Evolutionary conservation across 148 eudicot genomes (phyloP), one percentile per base, ranked within the genome.

Genomic region (Camellia sinensis): DNA sequence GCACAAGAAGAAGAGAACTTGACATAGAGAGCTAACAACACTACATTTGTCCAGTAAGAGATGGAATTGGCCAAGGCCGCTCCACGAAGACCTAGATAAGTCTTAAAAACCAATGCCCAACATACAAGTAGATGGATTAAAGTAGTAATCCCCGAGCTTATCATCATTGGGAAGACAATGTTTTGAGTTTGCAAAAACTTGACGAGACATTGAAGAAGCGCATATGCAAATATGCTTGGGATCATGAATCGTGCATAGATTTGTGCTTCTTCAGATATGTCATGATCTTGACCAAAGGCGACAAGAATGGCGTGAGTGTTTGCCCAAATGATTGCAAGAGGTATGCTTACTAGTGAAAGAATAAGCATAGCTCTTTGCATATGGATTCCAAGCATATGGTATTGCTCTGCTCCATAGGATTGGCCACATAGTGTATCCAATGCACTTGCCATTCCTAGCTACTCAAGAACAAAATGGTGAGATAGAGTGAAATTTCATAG

Each of bases 361-460:
- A 89, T 73, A 4, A 89, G 2, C 87, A 88, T 87, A 41, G 92
- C 94, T 83, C 90, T 81, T 69, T 91, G 92, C 81, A 83, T 85
- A 67, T 91, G 89, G 50, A 91, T 85, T 43, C 94, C 94, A 2
- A 91, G 83, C 91, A 89, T 85, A 73, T 82, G 89, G 73, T 85
- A 89, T 63, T 91, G 91, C 77, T 86, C 78, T 63, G 94, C 94
- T 80, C 94, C 94, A 65, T 80, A 88, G 10, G 94, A 89, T 64
- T 91, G 94, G 10, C 92, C 92, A 46, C 94, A 89, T 29, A 91
- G 54, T 9, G 94, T 91, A 54, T 91, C 94, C 82, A 91, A 74
- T 73, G 92, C 92, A 79, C 90, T 81, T 43, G 94, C 87, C 92
- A 91, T 87, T 48, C 94, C 94, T 83, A 88, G 67, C 94, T 91